Base-by-base conservation (phyloP, 257 asterid species). In the Nicotiana benthamiana region DNA sequence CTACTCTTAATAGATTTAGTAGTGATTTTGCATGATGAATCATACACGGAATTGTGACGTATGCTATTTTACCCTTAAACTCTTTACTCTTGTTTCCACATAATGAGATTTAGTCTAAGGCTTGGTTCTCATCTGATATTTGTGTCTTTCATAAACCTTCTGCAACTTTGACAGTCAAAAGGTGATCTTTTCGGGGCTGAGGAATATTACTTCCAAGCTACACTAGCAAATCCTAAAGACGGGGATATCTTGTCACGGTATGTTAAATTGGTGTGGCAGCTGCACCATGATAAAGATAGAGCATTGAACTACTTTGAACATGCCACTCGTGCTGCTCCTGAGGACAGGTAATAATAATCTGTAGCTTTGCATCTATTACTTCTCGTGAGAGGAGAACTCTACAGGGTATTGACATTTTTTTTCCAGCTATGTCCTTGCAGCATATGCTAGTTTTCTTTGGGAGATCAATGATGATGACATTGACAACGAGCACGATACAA, bases 371-470 rank as follows among this genome's bases (percentile, higher is more conserved):
- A 48, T 48, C 54, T 12, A n/a, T 48, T 48, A 48, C 54, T 48
- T 48, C 17, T 48, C 54, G 5, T 11, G 5, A 48, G 54, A 48
- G 13, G 17, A 48, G 5, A 48, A 12, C 0, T 48, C 5, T 48
- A 48, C 7, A 11, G 24, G n/a, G 24, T 54, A 54, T 54, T 54
- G 0, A 3, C 4, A 22, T 13, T 10, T 1, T 5, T 12, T 20
- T 30, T 65, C 60, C 89, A 93, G 97, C 80, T 46, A 92, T 82
- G 90, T 93, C 76, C 96, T 87, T 74, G 97, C 95, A 61, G 96
- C 95, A 70, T 89, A 89, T 80, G 96, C 98, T 57, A 88, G 88
- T 82, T 92, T 93, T 82, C 90, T 95, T 59, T 95, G 98, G 99
- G 90, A 90, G 46, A 77, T 88, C 13, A 95, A 87, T 76, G 93